Evolutionary conservation across 306 rosid species (phyloP), one percentile per base, ranked within the genome.

Genomic region (Glycine soja): DNA sequence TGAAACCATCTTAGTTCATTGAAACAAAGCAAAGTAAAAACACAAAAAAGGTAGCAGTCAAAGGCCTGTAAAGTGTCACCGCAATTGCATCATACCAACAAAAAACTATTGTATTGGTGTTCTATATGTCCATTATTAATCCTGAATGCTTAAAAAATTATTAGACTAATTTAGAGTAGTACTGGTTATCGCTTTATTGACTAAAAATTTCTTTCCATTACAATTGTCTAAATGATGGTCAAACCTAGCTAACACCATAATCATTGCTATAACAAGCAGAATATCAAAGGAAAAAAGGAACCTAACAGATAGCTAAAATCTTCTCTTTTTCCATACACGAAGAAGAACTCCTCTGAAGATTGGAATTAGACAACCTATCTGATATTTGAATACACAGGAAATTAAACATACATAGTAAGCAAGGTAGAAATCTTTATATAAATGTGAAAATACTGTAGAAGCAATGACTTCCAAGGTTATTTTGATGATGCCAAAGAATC

Each of bases 81-180:
- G 67, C 47, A 63, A 9, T 30, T 38, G 42, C 64, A 71, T 80
- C 64, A 45, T 30, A 32, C 8, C 48, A 76, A 50, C 45, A 78
- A 61, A 46, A 59, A 12, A 24, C 6, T 6, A 2, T 4, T 24
- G 65, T 8, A 51, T 51, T 19, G 68, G 15, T 53, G 32, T 38
- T 66, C 57, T 3, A 42, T 67, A 8, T 3, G 72, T 15, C 54
- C 42, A 65, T 52, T 34, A 52, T 52, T 34, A 52, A 10, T 51
- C 48, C 57, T 10, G 24, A 51, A 63, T 24, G 34, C 18, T 68
- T 40, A 0, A 4, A 14, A 38, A 69, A 11, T 30, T 9, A 79
- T 5, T 45, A 56, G 70, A 19, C 24, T 52, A 14, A 65, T 18
- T 54, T 40, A 57, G 5, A n/a, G 34, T 58, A 78, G 11, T 9